These are phyloP conservation scores for Coleophoma cylindrospora DNA, from an alignment of 2,329 filamentous ascomycete species.

Conservation along the genomic window DNA sequence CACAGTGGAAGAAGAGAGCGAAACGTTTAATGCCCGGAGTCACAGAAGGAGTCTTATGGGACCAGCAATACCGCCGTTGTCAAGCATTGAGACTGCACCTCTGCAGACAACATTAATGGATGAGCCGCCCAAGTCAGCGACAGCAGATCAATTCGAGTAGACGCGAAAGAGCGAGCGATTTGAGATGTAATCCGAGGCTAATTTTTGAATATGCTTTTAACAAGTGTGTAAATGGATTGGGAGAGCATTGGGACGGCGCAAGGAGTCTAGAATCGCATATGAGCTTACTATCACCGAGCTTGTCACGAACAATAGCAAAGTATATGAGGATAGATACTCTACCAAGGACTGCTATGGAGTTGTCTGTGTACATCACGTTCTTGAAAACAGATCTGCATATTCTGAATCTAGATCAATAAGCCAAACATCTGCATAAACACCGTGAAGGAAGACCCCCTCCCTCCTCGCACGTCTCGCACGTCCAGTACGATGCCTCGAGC, in stretches of 20 bases:
- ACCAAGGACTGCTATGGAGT: too few species aligned
- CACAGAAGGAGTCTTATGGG: constrained; percentile 52
- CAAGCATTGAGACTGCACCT: constrained; percentile 46
- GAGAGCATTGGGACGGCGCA: constrained; percentile 22
- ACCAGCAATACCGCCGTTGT: constrained; percentile 30
- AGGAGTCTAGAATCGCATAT: constrained; percentile 12
- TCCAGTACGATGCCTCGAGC: too few species aligned
- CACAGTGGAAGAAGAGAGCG: constrained; percentile 44
- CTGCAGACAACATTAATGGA: constrained; percentile 25
- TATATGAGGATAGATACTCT: too few species aligned
- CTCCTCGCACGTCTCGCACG: too few species aligned
- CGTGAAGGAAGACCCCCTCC: too few species aligned
- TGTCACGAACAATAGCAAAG: too few species aligned
- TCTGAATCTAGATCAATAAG: too few species aligned
- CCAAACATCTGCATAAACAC: too few species aligned
- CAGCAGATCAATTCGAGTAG: constrained; percentile 17
- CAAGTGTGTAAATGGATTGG: constrained; percentile 11
- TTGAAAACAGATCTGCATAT: too few species aligned
- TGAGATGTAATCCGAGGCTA: background rate
- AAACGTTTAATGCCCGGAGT: constrained; percentile 47
- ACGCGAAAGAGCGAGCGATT: background rate
- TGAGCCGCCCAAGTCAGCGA: constrained; percentile 7
- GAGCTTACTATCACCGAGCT: too few species aligned
- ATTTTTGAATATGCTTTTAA: constrained; percentile 13
- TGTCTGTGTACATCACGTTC: too few species aligned